A percentile compares a stretch with the other conserved stretches of the same genome.
phyloP scores from a whole-genome alignment of 2,329 filamentous ascomycete species.

The Sporothrix mexicana region DNA sequence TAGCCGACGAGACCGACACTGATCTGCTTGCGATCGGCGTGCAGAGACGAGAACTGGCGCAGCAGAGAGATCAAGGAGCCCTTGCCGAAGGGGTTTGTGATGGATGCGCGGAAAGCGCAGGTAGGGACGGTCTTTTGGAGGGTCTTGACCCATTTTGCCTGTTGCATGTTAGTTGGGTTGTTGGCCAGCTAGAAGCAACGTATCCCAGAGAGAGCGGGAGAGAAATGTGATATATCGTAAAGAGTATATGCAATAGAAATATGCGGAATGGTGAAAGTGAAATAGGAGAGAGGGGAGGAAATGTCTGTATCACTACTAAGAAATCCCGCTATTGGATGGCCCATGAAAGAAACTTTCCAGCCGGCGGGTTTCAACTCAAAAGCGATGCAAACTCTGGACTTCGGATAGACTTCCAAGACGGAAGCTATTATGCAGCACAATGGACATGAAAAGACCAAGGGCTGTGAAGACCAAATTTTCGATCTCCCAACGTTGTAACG shows the following conservation, averaged over 20 bases:
- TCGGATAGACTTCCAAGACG: conserved; percentile 89
- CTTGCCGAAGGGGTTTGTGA: conserved; percentile 97
- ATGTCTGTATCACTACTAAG: conserved; percentile 99
- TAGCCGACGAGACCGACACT: conserved; percentile 75
- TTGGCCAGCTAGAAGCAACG: conserved; percentile 20
- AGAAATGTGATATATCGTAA: conserved; percentile 1
- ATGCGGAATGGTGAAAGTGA: conserved; percentile 34
- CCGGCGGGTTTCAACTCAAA: conserved; percentile 94
- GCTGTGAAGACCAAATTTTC: conserved; percentile 71
- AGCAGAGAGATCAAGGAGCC: conserved; percentile 90
- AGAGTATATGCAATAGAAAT: conserved; percentile 40
- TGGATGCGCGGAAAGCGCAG: conserved; percentile 89
- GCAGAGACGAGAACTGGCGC: conserved; percentile 85
- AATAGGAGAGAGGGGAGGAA: conserved; percentile 39
- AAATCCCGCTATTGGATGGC: conserved; percentile 74
- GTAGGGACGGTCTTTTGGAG: conserved; percentile 93
- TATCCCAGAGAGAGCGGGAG: neutral
- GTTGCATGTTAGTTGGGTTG: conserved; percentile 38
- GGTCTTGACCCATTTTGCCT: conserved; percentile 92
- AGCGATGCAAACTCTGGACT: conserved; percentile 78
- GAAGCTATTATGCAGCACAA: conserved; percentile 73
- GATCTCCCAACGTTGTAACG: conserved; percentile 99
- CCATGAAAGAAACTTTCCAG: conserved; percentile 51
- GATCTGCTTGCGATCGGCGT: conserved; percentile 74
- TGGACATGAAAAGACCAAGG: conserved; percentile 65